Evolutionary conservation across 202 grass and related monocot genomes (phyloP), one percentile per base, ranked within the genome.

Genomic region (Carex arenaria): DNA sequence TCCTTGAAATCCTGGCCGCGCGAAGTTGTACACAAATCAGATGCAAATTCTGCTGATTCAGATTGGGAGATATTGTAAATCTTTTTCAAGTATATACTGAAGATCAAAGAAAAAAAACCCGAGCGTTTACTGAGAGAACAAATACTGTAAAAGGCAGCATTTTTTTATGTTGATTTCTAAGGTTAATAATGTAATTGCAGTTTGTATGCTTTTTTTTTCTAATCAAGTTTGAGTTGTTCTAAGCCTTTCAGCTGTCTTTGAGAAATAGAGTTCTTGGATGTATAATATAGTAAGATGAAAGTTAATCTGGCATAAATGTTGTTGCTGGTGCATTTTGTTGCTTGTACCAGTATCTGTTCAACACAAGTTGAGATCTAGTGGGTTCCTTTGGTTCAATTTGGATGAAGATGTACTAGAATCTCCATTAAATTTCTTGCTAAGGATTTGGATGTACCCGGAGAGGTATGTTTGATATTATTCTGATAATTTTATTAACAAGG

Each of bases 1-100:
- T 26, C 3, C 15, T 34, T 31, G 26, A 82, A 69, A 82, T 32
- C 62, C 28, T 10, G 1, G 2, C 54, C 64, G 2, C 9, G 45
- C 12, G 80, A 82, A 69, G 43, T 68, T 38, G 64, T 45, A 17
- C 8, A 36, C 8, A 67, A 67, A 26, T 45, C 63, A 64, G 17
- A 53, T 49, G 28, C 26, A 5, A 31, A 34, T 7, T 31, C 80
- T 82, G 23, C 45, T 22, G 80, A 69, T 64, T 82, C 80, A 54
- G 80, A 82, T 53, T 82, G 80, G 80, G 80, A 82, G 64, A 9
- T 82, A 12, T 19, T 82, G 51, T 82, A 67, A 56, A 19, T 82
- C 40, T 68, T 82, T 69, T 54, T 26, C 9, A 55, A 82, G 49
- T 82, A 55, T 36, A 19, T 43, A 47, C 8, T 43, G 20, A 64